Percentiles rank a stretch among this genome's conserved stretches.
Evolutionary conservation across 768 basidiomycete species (phyloP).

Genomic region (Hysterangium stoloniferum): DNA sequence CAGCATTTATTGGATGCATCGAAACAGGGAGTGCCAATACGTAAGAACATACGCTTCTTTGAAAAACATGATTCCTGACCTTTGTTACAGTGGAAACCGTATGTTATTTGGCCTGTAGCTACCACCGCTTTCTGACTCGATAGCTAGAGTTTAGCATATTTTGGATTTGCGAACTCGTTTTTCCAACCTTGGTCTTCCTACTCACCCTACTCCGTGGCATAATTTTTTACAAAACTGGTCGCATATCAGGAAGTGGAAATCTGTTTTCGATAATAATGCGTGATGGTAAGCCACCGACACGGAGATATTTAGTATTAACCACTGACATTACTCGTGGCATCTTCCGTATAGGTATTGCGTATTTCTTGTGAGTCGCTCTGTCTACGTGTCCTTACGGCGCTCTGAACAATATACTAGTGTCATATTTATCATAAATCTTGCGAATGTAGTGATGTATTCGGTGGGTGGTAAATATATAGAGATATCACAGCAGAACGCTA

Average conservation of each 20-base stretch:
- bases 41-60: not conserved
- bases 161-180: not conserved
- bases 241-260: not conserved
- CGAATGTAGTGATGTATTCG: not conserved
- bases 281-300: not conserved
- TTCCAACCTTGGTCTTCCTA: not conserved
- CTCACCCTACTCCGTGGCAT: not conserved
- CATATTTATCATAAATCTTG: not conserved
- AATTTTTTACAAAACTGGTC: not conserved
- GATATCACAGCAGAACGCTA: not conserved
- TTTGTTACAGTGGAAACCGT: not conserved
- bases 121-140: not conserved
- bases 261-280: not conserved
- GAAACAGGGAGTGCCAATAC: not conserved
- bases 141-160: not conserved
- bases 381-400: not conserved
- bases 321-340: not conserved
- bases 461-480: not conserved
- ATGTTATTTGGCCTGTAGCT: not conserved
- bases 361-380: not conserved
- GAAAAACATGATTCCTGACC: not conserved
- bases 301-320: not conserved
- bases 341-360: not conserved
- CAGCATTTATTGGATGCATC: not conserved
- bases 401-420: not conserved